phyloP scores from a whole-genome alignment of 106 monocot genomes.

The Allium fistulosum region DNA sequence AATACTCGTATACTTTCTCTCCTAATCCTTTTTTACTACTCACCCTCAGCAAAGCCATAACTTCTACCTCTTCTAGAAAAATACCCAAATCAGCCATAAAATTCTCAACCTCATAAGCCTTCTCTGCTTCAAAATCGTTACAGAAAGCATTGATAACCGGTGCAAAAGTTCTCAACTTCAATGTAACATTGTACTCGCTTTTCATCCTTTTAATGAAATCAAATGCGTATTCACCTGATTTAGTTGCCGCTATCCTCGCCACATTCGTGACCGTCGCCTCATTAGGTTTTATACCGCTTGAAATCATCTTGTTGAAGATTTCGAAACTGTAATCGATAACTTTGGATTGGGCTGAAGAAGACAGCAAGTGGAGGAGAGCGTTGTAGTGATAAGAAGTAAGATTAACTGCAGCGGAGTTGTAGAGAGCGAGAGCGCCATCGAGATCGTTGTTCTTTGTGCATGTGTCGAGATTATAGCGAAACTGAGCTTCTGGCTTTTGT shows the following conservation, averaged over 20 bases:
- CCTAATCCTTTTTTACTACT: constrained; percentile 44
- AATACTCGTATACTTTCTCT: constrained; percentile 77
- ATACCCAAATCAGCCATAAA: constrained; percentile 54
- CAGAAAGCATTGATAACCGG: constrained; percentile 68
- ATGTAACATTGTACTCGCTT: constrained; percentile 31
- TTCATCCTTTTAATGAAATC: constrained; percentile 72
- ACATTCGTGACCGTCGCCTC: constrained; percentile 78
- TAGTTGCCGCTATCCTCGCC: constrained; percentile 47
- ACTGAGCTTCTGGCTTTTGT: constrained; percentile 37
- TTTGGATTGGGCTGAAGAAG: constrained; percentile 13
- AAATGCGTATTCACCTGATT: constrained; percentile 43
- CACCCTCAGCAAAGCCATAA: constrained; percentile 55
- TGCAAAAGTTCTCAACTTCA: constrained; percentile 62
- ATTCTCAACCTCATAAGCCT: constrained; percentile 72
- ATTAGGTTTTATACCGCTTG: constrained; percentile 34
- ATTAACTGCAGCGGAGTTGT: constrained; percentile 31
- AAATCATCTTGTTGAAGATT: constrained; percentile 67
- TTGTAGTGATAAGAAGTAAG: constrained; percentile 74
- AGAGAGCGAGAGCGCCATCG: constrained; percentile 51
- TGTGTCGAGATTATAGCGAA: constrained; percentile 52
- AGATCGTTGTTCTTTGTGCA: constrained; percentile 55
- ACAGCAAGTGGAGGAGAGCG: constrained; percentile 65
- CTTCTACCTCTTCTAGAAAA: constrained; percentile 60
- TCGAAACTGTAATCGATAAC: constrained; percentile 24
- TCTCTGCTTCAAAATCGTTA: constrained; percentile 32